These are phyloP conservation scores for Microdochium bolleyi DNA, from an alignment of 2,329 filamentous ascomycete species.

Conservation along the genomic window DNA sequence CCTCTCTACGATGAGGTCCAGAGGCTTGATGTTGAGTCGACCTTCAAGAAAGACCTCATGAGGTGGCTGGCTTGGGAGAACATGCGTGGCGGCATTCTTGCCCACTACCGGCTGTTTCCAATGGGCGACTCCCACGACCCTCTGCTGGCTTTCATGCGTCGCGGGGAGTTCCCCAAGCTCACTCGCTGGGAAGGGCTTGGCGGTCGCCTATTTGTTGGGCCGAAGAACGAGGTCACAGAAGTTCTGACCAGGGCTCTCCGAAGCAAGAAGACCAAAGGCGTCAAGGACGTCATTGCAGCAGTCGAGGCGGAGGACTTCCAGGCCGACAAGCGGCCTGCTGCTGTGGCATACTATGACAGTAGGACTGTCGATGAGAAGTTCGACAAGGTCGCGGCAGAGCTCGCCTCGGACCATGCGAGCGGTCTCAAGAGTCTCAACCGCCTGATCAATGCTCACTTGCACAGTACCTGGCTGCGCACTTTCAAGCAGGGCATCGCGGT, in stretches of 20 bases:
- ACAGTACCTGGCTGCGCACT: constrained; percentile 73
- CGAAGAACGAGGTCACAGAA: constrained; percentile 53
- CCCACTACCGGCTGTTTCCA: constrained; percentile 73
- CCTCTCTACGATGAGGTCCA: constrained; percentile 69
- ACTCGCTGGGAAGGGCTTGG: constrained; percentile 68
- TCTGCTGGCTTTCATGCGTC: constrained; percentile 63
- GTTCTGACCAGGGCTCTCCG: constrained; percentile 54
- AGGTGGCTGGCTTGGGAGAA: constrained; percentile 89
- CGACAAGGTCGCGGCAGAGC: constrained; percentile 53
- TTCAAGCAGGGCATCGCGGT: constrained; percentile 74
- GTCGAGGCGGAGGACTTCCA: constrained; percentile 52
- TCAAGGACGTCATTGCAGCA: constrained; percentile 56
- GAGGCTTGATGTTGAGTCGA: constrained; percentile 46
- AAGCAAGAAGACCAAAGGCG: constrained; percentile 43
- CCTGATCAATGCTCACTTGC: constrained; percentile 79
- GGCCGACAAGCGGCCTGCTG: constrained; percentile 54
- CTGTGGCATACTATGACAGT: constrained; percentile 72
- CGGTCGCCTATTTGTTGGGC: constrained; percentile 65
- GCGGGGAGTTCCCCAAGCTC: constrained; percentile 65
- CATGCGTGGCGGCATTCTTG: constrained; percentile 77
- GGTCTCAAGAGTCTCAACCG: constrained; percentile 61
- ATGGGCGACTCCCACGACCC: constrained; percentile 72
- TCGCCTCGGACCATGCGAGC: constrained; percentile 45
- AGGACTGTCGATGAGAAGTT: constrained; percentile 59
- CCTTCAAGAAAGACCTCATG: constrained; percentile 63